Conservation (phyloP, 116 monocot genomes). For the Phalaenopsis hybrid region DNA sequence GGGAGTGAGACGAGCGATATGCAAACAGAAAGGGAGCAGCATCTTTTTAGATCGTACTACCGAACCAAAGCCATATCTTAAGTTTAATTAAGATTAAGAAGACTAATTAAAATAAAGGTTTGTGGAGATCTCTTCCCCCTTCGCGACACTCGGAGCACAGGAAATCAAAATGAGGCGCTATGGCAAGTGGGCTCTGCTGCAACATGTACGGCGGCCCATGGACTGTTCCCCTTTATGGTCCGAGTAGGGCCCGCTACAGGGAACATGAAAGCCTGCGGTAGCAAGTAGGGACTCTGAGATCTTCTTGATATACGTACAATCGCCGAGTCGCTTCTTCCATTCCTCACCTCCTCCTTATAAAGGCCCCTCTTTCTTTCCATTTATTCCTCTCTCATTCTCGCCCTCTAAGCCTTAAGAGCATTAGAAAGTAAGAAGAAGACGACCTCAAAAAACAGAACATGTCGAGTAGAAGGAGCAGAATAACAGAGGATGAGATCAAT, state of each 20-base stretch:
- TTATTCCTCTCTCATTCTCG: background rate
- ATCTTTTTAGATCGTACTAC: background rate
- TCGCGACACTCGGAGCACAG: background rate
- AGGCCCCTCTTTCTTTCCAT: background rate
- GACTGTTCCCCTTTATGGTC: background rate
- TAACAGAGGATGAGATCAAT: constrained; percentile 69
- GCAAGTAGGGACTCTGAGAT: constrained; percentile 1
- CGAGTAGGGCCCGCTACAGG: constrained; percentile 7
- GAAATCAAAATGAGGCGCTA: background rate
- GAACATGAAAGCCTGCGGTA: background rate
- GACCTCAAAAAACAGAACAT: constrained; percentile 16
- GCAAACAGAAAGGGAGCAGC: background rate
- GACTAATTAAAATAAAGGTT: background rate
- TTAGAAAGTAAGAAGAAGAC: background rate
- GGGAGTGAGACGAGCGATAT: background rate
- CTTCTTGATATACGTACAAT: constrained; percentile 6
- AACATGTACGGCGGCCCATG: background rate
- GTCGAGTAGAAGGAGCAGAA: constrained; percentile 62
- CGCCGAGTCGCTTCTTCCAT: background rate
- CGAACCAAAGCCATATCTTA: background rate
- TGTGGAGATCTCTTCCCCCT: background rate
- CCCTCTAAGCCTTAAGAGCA: background rate
- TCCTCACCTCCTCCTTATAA: background rate
- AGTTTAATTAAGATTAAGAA: background rate
- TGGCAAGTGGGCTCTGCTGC: background rate